Conservation (phyloP, 2,329 filamentous ascomycete species). For the Torrubiella hemipterigena region DNA sequence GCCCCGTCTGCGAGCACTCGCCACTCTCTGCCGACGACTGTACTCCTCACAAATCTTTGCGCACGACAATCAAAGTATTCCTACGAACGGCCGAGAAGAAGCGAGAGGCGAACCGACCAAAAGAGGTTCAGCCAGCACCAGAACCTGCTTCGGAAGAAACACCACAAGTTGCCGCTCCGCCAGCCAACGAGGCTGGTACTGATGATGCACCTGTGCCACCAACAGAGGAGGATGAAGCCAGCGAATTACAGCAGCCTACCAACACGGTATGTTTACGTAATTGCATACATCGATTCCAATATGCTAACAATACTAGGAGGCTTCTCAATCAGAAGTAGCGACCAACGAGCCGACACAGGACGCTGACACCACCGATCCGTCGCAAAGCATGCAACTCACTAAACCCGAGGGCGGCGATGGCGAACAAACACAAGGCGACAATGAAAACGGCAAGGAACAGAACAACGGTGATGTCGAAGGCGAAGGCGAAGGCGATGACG, state of each 20-base stretch:
- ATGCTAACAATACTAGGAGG: too few relatives aligned
- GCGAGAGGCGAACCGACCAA: slow-evolving; percentile 51
- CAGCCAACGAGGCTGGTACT: slow-evolving; percentile 8
- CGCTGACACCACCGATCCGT: too few relatives aligned
- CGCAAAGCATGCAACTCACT: background rate
- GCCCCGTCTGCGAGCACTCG: slow-evolving; percentile 86
- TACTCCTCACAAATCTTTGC: slow-evolving; percentile 79
- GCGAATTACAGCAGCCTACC: too few relatives aligned
- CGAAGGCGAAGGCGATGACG: slow-evolving; percentile 17
- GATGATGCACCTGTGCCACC: too few relatives aligned
- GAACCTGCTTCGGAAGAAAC: slow-evolving; percentile 25
- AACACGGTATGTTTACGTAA: too few relatives aligned
- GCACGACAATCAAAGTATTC: slow-evolving; percentile 85
- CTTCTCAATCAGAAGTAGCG: too few relatives aligned
- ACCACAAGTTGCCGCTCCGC: slow-evolving; percentile 13
- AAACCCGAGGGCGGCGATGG: slow-evolving; percentile 1
- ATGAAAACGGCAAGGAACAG: slow-evolving; percentile 8
- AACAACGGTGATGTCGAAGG: slow-evolving; percentile 8
- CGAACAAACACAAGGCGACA: slow-evolving; percentile 5
- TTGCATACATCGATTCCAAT: too few relatives aligned
- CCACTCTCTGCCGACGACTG: slow-evolving; percentile 80
- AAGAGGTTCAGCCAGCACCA: slow-evolving; percentile 30
- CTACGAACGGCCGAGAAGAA: slow-evolving; percentile 87
- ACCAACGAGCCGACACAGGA: too few relatives aligned
- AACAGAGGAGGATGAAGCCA: too few relatives aligned